Evolutionary conservation across 805 yeast genomes (phyloP).

Genomic region (Saturnispora saitoi): DNA sequence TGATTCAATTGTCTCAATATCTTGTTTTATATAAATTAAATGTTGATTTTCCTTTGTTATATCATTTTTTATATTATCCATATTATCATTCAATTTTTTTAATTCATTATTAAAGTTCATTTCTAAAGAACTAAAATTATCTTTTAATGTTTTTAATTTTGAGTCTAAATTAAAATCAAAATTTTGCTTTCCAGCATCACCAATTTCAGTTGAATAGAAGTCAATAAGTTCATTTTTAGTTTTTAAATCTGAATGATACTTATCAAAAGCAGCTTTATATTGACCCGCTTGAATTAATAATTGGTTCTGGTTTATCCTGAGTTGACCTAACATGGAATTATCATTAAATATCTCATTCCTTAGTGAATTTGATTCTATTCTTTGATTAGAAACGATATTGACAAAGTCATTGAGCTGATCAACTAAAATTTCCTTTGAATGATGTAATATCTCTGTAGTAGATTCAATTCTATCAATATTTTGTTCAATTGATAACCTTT

Average conservation of each 20-base stretch:
- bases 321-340: slow-evolving; percentile 4
- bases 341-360: slow-evolving; percentile 16
- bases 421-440: slow-evolving; percentile 34
- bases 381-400: slow-evolving; percentile 20
- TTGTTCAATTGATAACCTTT: slow-evolving; percentile 35
- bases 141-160: slow-evolving; percentile 8
- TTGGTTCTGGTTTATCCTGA: slow-evolving; percentile 29
- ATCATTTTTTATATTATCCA: slow-evolving; percentile 23
- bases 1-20: slow-evolving; percentile 30
- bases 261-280: slow-evolving; percentile 30
- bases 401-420: slow-evolving; percentile 36
- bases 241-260: slow-evolving; percentile 17
- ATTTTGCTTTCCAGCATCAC: neutral
- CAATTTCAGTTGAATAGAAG: slow-evolving; percentile 7
- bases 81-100: slow-evolving; percentile 14
- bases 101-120: slow-evolving; percentile 8
- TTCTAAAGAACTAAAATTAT: slow-evolving; percentile 1
- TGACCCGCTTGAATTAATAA: slow-evolving; percentile 48
- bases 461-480: slow-evolving; percentile 45
- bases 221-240: slow-evolving; percentile 11
- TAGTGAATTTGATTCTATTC: slow-evolving; percentile 13
- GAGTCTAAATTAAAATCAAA: slow-evolving; percentile 13
- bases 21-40: slow-evolving; percentile 33
- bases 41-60: slow-evolving; percentile 37
- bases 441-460: slow-evolving; percentile 39